Percentiles rank a stretch among this genome's conserved stretches.
phyloP scores from a whole-genome alignment of 352 stramenopile species.

The Plasmopara muralis region DNA sequence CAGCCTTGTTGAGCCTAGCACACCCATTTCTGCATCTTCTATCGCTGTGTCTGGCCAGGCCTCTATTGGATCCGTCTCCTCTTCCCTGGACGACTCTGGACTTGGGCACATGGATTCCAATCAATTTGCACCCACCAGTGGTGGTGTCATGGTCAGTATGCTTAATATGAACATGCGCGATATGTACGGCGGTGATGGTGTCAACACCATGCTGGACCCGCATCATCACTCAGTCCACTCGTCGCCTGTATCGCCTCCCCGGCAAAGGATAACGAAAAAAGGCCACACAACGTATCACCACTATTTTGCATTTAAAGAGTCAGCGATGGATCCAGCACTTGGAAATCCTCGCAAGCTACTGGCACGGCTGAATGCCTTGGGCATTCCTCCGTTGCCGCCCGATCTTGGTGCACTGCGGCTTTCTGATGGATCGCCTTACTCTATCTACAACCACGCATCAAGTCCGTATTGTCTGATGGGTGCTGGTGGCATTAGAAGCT shows the following conservation, averaged over 20 bases:
- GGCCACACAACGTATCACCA: slow-evolving; percentile 57
- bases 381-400: slow-evolving; percentile 89
- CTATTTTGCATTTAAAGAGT: slow-evolving; percentile 74
- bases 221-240: slow-evolving; percentile 31
- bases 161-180: slow-evolving; percentile 77
- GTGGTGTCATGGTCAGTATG: slow-evolving; percentile 68
- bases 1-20: slow-evolving; percentile 62
- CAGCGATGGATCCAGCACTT: slow-evolving; percentile 74
- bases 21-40: slow-evolving; percentile 42
- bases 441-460: slow-evolving; percentile 70
- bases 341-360: slow-evolving; percentile 81
- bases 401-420: slow-evolving; percentile 82
- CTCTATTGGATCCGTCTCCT: slow-evolving; percentile 26
- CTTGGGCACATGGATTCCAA: slow-evolving; percentile 46
- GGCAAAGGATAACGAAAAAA: slow-evolving; percentile 59
- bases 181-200: slow-evolving; percentile 66
- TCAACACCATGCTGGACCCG: slow-evolving; percentile 48
- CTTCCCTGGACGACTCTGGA: slow-evolving; percentile 26
- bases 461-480: slow-evolving; percentile 50
- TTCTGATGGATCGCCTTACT: slow-evolving; percentile 55
- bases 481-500: slow-evolving; percentile 8
- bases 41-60: slow-evolving; percentile 34
- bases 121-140: slow-evolving; percentile 47
- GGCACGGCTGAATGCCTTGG: slow-evolving; percentile 86
- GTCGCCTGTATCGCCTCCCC: slow-evolving; percentile 47